Conservation (phyloP, 192 early-diverging fungal species). For the Backusella sp. region DNA sequence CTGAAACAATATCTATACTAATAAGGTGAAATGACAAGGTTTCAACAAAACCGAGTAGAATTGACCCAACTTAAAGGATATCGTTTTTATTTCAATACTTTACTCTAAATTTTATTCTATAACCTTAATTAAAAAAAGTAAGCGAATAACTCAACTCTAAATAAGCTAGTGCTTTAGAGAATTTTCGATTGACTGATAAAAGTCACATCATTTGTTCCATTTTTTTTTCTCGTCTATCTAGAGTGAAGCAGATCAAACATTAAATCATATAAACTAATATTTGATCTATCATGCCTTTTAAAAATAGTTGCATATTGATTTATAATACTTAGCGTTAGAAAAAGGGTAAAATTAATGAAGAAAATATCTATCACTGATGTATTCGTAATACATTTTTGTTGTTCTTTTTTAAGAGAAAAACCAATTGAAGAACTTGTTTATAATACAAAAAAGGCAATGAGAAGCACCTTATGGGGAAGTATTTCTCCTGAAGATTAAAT, state of each 20-base stretch:
- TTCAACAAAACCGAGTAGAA: not conserved
- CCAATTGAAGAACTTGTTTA: not conserved
- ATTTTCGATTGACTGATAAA: not conserved
- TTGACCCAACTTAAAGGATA: too few relatives aligned
- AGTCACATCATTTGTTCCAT: not conserved
- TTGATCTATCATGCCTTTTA: not conserved
- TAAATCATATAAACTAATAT: not conserved
- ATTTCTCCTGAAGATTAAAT: not conserved
- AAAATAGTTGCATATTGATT: not conserved
- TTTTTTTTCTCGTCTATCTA: not conserved
- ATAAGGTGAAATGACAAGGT: not conserved
- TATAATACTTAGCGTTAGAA: not conserved
- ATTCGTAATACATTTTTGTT: not conserved
- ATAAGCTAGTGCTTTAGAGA: not conserved
- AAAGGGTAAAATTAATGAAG: not conserved
- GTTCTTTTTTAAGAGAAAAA: not conserved
- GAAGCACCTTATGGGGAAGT: not conserved
- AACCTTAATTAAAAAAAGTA: too few relatives aligned
- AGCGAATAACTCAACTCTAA: not conserved
- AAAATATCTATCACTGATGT: not conserved
- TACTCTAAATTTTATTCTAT: not conserved
- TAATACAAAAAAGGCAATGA: not conserved
- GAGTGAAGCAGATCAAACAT: not conserved
- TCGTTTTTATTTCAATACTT: not conserved
- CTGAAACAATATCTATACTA: not conserved